A percentile compares a stretch with the other conserved stretches of the same genome.
phyloP scores from a whole-genome alignment of 768 basidiomycete genomes.

The Neoboletus brunneissimus region DNA sequence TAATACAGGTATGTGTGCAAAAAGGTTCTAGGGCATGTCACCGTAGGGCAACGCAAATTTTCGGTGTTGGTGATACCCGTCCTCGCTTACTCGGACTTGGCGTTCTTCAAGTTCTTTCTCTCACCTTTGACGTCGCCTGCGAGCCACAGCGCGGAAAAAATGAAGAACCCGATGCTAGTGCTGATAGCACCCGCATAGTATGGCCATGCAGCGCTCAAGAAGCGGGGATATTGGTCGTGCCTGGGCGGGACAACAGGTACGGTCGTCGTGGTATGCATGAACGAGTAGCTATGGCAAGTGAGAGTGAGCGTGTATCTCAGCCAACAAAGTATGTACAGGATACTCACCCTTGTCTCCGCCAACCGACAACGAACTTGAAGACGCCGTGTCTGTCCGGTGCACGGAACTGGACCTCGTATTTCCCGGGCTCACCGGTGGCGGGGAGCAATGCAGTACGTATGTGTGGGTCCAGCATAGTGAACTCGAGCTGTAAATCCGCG shows the following conservation, averaged over 20 bases:
- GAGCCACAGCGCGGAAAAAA: constrained; percentile 87
- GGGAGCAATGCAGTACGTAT: constrained; percentile 75
- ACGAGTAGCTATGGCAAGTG: constrained; percentile 55
- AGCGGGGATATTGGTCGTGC: constrained; percentile 94
- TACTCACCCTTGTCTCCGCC: constrained; percentile 83
- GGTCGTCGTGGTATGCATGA: constrained; percentile 67
- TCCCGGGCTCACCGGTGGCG: constrained; percentile 53
- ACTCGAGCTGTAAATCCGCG: constrained; percentile 86
- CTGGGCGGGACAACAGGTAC: constrained; percentile 89
- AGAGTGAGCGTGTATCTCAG: neutral
- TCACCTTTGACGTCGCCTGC: constrained; percentile 72
- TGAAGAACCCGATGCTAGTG: constrained; percentile 78
- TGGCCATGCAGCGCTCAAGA: constrained; percentile 94
- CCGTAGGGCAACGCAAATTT: constrained; percentile 9
- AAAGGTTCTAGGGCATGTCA: constrained; percentile 4
- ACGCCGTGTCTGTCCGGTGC: constrained; percentile 96
- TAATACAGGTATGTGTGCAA: constrained; percentile 25
- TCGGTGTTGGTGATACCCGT: neutral
- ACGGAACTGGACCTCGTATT: constrained; percentile 81
- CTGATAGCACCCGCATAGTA: constrained; percentile 92
- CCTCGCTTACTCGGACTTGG: constrained; percentile 28
- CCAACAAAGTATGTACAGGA: neutral
- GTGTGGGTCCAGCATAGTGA: constrained; percentile 99
- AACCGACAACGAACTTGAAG: constrained; percentile 93
- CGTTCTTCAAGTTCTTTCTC: constrained; percentile 45